Evolutionary conservation across 225 moss, liverwort and hornwort species (phyloP), one percentile per base, ranked within the genome.

Genomic region (Antitrichia curtipendula): DNA sequence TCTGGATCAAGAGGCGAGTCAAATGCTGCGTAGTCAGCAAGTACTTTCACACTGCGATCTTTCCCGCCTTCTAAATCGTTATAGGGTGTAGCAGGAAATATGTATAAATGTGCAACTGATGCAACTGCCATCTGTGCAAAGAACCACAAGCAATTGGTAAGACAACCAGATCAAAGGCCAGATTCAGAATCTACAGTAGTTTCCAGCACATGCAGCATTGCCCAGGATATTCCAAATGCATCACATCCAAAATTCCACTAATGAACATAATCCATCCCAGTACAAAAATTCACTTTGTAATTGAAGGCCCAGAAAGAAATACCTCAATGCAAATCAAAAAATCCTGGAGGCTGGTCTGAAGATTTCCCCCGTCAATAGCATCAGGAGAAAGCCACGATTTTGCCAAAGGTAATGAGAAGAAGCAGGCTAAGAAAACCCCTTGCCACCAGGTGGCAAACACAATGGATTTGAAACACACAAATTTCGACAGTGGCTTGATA

Each of bases 381-480:
- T 94, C 93, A 62, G 93, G 89, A 85, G 94, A 88, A 90, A 95
- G 86, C 94, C 89, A 91, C 70, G 92, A 82, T 40, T 91, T 91
- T 65, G 93, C 88, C 40, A 95, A 87, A 63, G 92, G 91, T 79
- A 89, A 93, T 74, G 95, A 91, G 80, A 99, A 99, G 86, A 96
- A 91, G 75, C 94, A 94, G 40, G 97, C 97, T 84, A 99, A 91
- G 82, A 96, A 88, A 60, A 99, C 99, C 50, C 97, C 99, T 90
- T 99, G 99, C 99, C 99, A 99, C 99, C 99, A 99, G 24, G 99
- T 99, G 90, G 99, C 99, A 90, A 99, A 99, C 65, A 99, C 95
- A 76, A 99, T 99, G 53, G 99, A 96, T 89, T 99, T 99, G 92
- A 99, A 99, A 87, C 99, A 99, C 84, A 99, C 88, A 70, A 99